Evolutionary conservation across 257 asterid genomes (phyloP), one percentile per base, ranked within the genome.

Genomic region (Orobanche coerulescens): DNA sequence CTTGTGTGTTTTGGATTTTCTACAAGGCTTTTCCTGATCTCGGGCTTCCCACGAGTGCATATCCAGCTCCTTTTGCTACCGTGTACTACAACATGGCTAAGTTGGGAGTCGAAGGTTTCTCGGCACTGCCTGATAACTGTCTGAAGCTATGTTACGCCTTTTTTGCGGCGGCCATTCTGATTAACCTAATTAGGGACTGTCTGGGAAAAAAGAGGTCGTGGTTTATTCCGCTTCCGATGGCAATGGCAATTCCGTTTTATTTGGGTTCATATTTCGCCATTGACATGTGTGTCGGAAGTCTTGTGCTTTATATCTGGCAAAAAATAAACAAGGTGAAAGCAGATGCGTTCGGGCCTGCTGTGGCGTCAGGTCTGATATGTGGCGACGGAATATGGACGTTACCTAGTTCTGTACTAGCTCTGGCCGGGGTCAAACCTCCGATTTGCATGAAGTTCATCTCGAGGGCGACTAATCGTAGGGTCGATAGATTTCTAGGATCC

Each of bases 191-290:
- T 0, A 75, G 82, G 56, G 95, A 86, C 44, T 55, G 67, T 15
- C n/a, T 72, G 36, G 95, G 95, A 1, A 74, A 75, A 71, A 61
- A 70, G 26, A 51, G 73, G 39, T 68, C 79, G 0, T 62, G 75
- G 80, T 86, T 72, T 42, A 69, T 86, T 25, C 92, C 92, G 1
- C 64, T 83, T 31, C 95, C 95, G 2, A 83, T 86, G 88, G 91
- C 91, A 2, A 85, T 85, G 94, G 94, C 94, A 0, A 81, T 83
- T 34, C 92, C 95, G 0, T 83, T 83, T 64, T 83, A 79, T 36
- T 31, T 81, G 46, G 95, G 95, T 2, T 65, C 86, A 1, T 75
- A 83, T 31, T 81, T 85, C 10, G 72, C 85, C 12, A 73, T 85
- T 13, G 95, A 85, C 30, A 85, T 85, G 95, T 85, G 86, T 39